Evolutionary conservation across 2,329 filamentous ascomycete species (phyloP), one percentile per base, ranked within the genome.

Genomic region (Apiospora phragmitis): DNA sequence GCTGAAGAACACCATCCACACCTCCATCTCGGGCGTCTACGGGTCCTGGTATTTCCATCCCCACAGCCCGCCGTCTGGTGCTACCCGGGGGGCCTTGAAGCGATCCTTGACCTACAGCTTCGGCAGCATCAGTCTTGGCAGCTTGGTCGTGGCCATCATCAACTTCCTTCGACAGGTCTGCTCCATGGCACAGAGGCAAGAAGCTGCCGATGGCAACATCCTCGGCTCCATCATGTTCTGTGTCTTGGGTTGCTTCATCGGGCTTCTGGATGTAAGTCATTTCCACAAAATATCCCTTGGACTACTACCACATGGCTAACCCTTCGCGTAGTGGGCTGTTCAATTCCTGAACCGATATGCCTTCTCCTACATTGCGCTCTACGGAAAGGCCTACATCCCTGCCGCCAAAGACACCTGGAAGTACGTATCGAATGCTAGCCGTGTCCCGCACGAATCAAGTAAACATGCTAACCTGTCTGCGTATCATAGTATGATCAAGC

Each of bases 1-100:
- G 88, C 84, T 98, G 76, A 98, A 98, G 85, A 97, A 97, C 82
- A 94, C 93, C 0, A 93, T 97, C 65, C 94, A 98, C 79, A 92
- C 92, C 1, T 94, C 91, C 32, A 92, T 97, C 71, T 93, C 94
- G 0, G 95, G 95, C 0, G 91, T 97, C 0, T 98, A 97, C 76
- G 95, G 94, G 1, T 92, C 92, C 0, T 98, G 95, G 95, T 98
- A 97, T 83, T 98, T 97, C 80, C 92, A 89, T 73, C 81, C 89
- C 0, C 83, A 86, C 70, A 88, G 90, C 59, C 92, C 94, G 77
- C 94, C 95, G 41, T 91, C 88, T 73, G 91, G 91, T 14, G 91
- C 94, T 0, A 98, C 95, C 0, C 89, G 94, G 16, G 93, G 94
- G n/a, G 93, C 95, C 0, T 88, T 96, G 74, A 91, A 89, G 75